A percentile compares a stretch with the other conserved stretches of the same genome.
phyloP scores from a whole-genome alignment of 352 stramenopile genomes.

The Thalassiosira livingstoniorum region DNA sequence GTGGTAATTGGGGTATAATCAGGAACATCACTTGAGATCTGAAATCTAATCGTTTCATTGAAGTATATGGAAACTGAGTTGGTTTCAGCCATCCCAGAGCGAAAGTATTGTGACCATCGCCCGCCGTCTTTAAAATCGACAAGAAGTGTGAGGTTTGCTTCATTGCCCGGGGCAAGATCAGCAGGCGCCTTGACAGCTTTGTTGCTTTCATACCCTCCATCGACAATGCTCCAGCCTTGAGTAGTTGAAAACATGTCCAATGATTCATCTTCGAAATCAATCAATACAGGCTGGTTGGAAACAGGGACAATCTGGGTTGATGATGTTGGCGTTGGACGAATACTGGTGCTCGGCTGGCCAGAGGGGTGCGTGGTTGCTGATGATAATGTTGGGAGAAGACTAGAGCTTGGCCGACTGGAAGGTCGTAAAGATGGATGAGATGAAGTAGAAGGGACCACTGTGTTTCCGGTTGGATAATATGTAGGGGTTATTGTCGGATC shows the following conservation, averaged over 20 bases:
- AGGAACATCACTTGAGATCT: neutral
- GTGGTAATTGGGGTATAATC: neutral
- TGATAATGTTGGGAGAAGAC: too few species aligned
- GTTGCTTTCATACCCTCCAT: neutral
- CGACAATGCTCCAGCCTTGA: neutral
- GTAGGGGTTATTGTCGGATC: too few species aligned
- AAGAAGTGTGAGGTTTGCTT: neutral
- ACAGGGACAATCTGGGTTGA: too few species aligned
- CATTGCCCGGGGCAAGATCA: neutral
- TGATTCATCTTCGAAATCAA: conserved; percentile 11
- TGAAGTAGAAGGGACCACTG: too few species aligned
- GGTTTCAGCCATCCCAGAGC: neutral
- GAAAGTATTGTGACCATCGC: neutral
- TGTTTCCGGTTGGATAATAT: too few species aligned
- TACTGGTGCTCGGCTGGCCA: too few species aligned
- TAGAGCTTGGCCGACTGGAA: too few species aligned
- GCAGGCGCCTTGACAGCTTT: neutral
- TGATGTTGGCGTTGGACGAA: too few species aligned
- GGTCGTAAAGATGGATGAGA: too few species aligned
- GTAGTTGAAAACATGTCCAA: neutral
- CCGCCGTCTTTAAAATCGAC: neutral
- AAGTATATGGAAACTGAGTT: neutral
- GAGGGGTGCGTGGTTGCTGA: too few species aligned
- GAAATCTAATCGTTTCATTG: neutral
- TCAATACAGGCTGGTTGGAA: neutral